phyloP scores from a whole-genome alignment of 1,139 yeast genomes.

The Nakaseomyces kungkrabaensis region DNA sequence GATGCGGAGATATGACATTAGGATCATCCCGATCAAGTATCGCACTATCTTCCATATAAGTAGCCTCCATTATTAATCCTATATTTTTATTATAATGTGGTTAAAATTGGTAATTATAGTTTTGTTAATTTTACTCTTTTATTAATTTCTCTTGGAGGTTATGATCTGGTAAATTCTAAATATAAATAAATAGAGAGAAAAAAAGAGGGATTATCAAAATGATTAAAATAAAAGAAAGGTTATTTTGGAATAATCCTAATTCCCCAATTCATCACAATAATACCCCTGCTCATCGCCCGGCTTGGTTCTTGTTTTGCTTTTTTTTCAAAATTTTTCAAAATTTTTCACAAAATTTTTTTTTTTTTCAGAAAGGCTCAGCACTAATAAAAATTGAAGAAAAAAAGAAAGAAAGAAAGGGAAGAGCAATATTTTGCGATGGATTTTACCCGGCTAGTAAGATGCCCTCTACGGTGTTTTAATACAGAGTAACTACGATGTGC shows the following conservation, averaged over 20 bases:
- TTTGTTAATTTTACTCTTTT: background rate
- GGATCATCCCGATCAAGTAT: background rate
- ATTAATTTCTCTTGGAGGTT: too few species aligned
- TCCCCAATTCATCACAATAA: background rate
- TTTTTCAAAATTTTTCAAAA: background rate
- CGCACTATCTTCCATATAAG: constrained; percentile 1
- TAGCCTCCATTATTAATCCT: background rate
- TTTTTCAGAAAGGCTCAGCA: background rate
- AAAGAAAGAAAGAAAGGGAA: background rate
- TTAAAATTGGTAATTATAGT: background rate
- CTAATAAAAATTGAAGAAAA: background rate
- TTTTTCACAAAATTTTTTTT: background rate
- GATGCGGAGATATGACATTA: background rate
- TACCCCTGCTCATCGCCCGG: constrained; percentile 2
- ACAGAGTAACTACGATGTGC: too few species aligned
- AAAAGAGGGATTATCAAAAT: too few species aligned
- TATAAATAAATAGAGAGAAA: too few species aligned
- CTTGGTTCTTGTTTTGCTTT: background rate
- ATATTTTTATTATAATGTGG: background rate
- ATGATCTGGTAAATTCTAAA: too few species aligned
- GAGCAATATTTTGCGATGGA: background rate
- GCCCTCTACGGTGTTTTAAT: background rate
- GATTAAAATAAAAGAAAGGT: background rate
- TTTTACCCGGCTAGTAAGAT: background rate
- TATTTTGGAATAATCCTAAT: background rate